Evolutionary conservation across 352 stramenopile species (phyloP).

Genomic region (Globisporangium uncinulatum): DNA sequence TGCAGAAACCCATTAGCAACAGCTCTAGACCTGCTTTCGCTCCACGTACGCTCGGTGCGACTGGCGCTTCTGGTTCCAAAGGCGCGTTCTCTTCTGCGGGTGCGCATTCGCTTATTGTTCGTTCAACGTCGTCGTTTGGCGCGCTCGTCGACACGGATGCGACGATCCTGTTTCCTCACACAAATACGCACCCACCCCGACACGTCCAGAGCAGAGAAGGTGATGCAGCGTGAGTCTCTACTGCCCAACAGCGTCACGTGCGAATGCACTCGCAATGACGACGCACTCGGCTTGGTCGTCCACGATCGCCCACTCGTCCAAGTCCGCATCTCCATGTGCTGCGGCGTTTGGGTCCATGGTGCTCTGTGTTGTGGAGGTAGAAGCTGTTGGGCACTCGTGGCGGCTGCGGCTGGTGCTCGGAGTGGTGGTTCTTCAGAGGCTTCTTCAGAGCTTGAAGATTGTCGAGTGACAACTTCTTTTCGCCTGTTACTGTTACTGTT

Average conservation of each 20-base stretch:
- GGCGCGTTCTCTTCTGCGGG: not conserved
- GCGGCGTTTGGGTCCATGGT: not conserved
- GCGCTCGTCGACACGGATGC: constrained; percentile 22
- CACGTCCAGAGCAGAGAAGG: not conserved
- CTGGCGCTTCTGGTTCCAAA: too few species aligned
- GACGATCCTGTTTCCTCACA: constrained; percentile 31
- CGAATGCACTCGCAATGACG: not conserved
- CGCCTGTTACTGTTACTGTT: not conserved
- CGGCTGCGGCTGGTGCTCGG: too few species aligned
- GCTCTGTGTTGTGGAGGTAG: not conserved
- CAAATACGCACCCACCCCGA: not conserved
- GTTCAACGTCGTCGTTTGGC: not conserved
- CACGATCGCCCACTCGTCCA: constrained; percentile 70
- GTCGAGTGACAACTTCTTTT: not conserved
- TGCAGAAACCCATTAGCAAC: too few species aligned
- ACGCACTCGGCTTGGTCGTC: constrained; percentile 62
- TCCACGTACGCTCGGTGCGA: too few species aligned
- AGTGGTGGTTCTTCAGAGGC: too few species aligned
- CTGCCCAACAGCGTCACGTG: not conserved
- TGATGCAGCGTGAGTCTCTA: not conserved
- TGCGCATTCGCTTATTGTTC: not conserved
- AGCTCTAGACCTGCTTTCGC: too few species aligned
- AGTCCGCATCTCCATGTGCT: not conserved
- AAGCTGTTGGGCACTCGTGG: not conserved
- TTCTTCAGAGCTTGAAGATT: not conserved